Conservation (phyloP, 1,139 yeast genomes). For the Zygosaccharomyces pseudobailii region DNA sequence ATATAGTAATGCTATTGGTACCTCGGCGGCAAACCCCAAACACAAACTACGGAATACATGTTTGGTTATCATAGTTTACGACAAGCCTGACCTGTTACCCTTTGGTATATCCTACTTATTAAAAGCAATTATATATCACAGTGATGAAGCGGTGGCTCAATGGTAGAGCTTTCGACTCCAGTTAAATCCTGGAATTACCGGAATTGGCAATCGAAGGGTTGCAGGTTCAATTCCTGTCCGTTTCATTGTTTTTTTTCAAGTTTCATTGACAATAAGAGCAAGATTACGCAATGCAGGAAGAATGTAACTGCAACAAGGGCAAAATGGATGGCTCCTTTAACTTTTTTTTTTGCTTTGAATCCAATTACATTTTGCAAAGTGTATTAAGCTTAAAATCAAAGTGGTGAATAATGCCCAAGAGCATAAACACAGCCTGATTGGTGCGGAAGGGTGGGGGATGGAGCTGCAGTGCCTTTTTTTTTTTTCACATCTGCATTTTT, state of each 20-base stretch:
- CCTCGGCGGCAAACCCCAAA: not conserved
- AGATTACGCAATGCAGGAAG: not conserved
- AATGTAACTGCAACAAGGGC: not conserved
- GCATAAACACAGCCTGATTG: not conserved
- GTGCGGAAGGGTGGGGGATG: not conserved
- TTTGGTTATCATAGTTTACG: too few relatives aligned
- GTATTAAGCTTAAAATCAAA: not conserved
- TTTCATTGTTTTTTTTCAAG: slow-evolving; percentile 38
- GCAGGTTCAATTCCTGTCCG: slow-evolving; percentile 78
- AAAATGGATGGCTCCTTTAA: not conserved
- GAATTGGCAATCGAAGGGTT: slow-evolving; percentile 54
- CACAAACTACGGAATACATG: too few relatives aligned
- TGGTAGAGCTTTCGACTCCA: slow-evolving; percentile 93
- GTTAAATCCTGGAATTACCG: slow-evolving; percentile 35
- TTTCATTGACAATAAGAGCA: not conserved
- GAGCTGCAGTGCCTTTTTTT: not conserved
- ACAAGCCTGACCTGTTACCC: too few relatives aligned
- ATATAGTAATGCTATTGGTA: not conserved
- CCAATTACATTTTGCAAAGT: not conserved
- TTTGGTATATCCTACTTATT: too few relatives aligned
- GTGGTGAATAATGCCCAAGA: not conserved
- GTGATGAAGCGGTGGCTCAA: slow-evolving; percentile 79
- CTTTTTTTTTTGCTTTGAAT: not conserved
- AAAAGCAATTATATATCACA: too few relatives aligned
- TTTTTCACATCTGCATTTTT: not conserved